A percentile compares a stretch with the other conserved stretches of the same genome.
phyloP scores from a whole-genome alignment of 2,329 filamentous ascomycete genomes.

The Trichophaea hybrida region DNA sequence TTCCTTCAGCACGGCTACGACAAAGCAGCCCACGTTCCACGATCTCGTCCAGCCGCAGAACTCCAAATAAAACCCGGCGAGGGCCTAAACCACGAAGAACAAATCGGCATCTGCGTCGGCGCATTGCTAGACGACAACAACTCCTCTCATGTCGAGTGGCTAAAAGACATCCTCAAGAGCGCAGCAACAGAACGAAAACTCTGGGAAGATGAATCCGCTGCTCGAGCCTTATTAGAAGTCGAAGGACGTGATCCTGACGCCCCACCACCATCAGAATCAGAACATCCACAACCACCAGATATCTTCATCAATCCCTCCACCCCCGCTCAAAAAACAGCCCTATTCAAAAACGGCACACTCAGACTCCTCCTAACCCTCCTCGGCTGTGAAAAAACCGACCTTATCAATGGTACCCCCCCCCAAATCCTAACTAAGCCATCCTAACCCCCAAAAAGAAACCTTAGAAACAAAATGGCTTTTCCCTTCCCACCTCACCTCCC shows the following conservation, averaged over 20 bases:
- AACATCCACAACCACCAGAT: conserved; percentile 29
- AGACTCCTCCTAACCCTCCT: conserved; percentile 68
- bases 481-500: conserved; percentile 48
- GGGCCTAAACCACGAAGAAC: conserved; percentile 46
- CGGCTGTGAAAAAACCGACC: conserved; percentile 49
- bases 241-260: conserved; percentile 2
- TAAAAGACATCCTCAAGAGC: conserved; percentile 54
- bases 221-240: conserved; percentile 37
- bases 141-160: conserved; percentile 62
- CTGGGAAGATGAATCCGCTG: conserved; percentile 61
- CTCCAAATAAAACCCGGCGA: conserved; percentile 65
- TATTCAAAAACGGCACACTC: conserved; percentile 81
- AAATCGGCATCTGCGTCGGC: conserved; percentile 67
- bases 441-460: conserved; percentile 1
- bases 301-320: conserved; percentile 49
- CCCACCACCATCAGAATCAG: conserved; percentile 16
- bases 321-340: conserved; percentile 51
- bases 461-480: conserved; percentile 65
- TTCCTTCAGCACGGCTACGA: conserved; percentile 87
- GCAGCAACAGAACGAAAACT: conserved; percentile 59
- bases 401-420: background rate
- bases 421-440: background rate
- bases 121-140: conserved; percentile 69
- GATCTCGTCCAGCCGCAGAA: conserved; percentile 55
- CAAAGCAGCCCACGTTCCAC: conserved; percentile 45